These are phyloP conservation scores for Talaromyces liani DNA, from an alignment of 495 filamentous ascomycete genomes.

Conservation along the genomic window DNA sequence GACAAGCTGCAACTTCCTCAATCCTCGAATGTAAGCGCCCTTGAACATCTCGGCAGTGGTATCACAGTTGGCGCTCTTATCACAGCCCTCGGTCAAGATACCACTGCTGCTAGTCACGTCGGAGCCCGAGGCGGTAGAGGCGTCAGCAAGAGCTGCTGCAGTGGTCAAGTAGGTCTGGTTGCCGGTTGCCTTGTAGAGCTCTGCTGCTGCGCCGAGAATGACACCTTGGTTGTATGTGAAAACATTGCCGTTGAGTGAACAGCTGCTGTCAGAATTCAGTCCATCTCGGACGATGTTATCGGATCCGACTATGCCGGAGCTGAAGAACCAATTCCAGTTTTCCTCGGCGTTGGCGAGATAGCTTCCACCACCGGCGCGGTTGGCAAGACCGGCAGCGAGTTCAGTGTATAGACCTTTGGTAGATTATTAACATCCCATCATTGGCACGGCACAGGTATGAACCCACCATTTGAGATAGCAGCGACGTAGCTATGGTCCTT, in stretches of 20 bases:
- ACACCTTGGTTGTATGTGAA: constrained; percentile 72
- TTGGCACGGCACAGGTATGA: not conserved
- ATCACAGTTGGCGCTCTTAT: not conserved
- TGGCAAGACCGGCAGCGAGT: constrained; percentile 12
- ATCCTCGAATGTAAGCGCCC: constrained; percentile 3
- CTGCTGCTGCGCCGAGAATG: constrained; percentile 55
- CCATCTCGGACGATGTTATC: constrained; percentile 57
- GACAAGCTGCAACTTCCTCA: constrained; percentile 5
- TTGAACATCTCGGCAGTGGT: constrained; percentile 5
- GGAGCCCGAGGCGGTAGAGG: constrained; percentile 1
- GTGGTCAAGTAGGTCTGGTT: not conserved
- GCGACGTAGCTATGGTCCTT: constrained; percentile 48
- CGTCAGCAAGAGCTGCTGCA: constrained; percentile 4
- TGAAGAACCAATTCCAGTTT: constrained; percentile 56
- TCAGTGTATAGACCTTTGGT: constrained; percentile 3
- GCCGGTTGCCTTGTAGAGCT: constrained; percentile 28
- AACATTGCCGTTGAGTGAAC: constrained; percentile 34
- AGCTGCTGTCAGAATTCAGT: constrained; percentile 48
- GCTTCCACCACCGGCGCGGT: constrained; percentile 23
- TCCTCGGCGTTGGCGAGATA: constrained; percentile 43
- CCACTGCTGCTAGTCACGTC: not conserved
- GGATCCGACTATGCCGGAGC: constrained; percentile 51
- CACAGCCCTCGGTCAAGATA: constrained; percentile 3
- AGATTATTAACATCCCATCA: not conserved
- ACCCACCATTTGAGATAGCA: constrained; percentile 25